Evolutionary conservation across 2,329 filamentous ascomycete species (phyloP), one percentile per base, ranked within the genome.

Genomic region (Diaporthe aspalathi): DNA sequence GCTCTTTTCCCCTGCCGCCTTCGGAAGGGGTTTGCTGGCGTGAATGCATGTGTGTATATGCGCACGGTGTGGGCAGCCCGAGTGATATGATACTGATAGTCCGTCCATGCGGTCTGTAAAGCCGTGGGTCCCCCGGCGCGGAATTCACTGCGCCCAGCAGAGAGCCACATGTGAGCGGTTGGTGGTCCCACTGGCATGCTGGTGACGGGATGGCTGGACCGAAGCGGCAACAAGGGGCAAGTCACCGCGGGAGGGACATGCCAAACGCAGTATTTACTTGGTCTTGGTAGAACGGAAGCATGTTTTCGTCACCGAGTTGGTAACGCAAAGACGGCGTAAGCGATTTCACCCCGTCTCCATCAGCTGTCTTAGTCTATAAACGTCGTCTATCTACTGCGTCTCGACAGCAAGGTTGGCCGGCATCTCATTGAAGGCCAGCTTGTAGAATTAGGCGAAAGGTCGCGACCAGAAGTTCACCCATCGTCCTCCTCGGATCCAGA

Each of bases 401-500:
- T 65, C 9, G 5, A 6, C 20, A 24, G 45, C 16, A 50, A 49
- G 45, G n/a, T 24, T 20, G 45, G 45, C 5, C n/a, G 11, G 32
- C 11, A 17, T 9, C 27, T 49, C 20, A 4, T 35, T 11, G 43
- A 63, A 49, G 43, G 49, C 12, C 27, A 35, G 40, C 5, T 17
- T 12, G 20, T 35, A n/a, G 12, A 7, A 3, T 16, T 12, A 16
- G 27, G 14, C 7, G 20, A 8, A 12, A 16, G 27, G 7, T 24
- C 20, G 29, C n/a, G 20, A 4, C 22, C 7, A 38, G 4, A 17
- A 27, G 29, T 43, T 68, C 53, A 60, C 29, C 49, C 29, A 16
- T 78, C 76, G n/a, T 74, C 77, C 32, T 78, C 74, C 4, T 81
- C 81, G 5, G 81, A 80, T 0, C 72, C 73, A 17, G 73, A 75